Conservation (phyloP, 306 rosid species). For the Begonia masoniana region DNA sequence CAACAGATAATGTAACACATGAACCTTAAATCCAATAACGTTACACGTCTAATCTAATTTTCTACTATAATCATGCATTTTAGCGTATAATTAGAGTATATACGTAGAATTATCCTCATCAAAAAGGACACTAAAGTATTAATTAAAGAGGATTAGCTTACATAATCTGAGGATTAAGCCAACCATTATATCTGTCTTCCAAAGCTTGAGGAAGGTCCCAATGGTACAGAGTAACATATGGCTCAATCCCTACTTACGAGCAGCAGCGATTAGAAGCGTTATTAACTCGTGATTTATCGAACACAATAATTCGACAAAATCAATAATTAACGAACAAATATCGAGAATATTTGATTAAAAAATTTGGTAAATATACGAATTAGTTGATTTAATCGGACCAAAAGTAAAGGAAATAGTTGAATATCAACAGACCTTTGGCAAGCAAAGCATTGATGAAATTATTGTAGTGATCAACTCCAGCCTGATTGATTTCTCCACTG, state of each 20-base stretch:
- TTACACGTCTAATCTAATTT: too few relatives aligned
- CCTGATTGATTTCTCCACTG: slow-evolving; percentile 56
- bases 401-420: too few relatives aligned
- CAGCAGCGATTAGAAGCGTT: not conserved
- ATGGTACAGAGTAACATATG: slow-evolving; percentile 83
- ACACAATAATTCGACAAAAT: too few relatives aligned
- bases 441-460: slow-evolving; percentile 67
- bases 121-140: slow-evolving; percentile 1
- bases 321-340: too few relatives aligned
- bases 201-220: slow-evolving; percentile 95
- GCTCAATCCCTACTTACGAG: slow-evolving; percentile 48
- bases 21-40: too few relatives aligned
- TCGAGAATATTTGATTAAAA: too few relatives aligned
- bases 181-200: slow-evolving; percentile 73
- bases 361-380: too few relatives aligned
- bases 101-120: not conserved
- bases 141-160: slow-evolving; percentile 12
- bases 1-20: not conserved
- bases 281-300: too few relatives aligned
- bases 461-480: slow-evolving; percentile 76
- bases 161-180: slow-evolving; percentile 74
- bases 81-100: too few relatives aligned
- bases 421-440: slow-evolving; percentile 40
- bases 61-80: too few relatives aligned
- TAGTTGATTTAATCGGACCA: too few relatives aligned